Evolutionary conservation across 495 filamentous ascomycete genomes (phyloP).

Genomic region (Rhypophila decipiens): DNA sequence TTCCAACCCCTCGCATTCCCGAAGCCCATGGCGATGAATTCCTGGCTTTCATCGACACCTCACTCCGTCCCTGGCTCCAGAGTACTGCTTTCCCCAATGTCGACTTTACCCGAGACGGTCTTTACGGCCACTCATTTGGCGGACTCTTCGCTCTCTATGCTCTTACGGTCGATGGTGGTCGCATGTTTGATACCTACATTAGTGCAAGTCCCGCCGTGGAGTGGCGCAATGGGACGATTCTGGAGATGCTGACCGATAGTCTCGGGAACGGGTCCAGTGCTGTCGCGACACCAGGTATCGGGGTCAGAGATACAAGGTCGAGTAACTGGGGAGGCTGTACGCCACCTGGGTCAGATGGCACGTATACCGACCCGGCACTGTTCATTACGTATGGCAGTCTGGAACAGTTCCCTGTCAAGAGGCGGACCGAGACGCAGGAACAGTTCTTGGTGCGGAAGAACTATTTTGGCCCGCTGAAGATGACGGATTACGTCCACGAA

Average conservation of each 20-base stretch:
- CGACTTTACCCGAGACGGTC: conserved; percentile 6
- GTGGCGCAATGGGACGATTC: conserved; percentile 8
- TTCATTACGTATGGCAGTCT: conserved; percentile 10
- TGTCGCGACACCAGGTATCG: background rate
- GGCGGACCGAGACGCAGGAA: conserved; percentile 12
- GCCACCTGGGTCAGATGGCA: too few species aligned
- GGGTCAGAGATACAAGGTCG: background rate
- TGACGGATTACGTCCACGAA: conserved; percentile 7
- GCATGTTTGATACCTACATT: conserved; percentile 13
- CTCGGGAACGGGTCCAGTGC: conserved; percentile 9
- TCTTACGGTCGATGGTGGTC: conserved; percentile 1
- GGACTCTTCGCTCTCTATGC: conserved; percentile 11
- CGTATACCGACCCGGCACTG: too few species aligned
- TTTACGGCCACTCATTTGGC: conserved; percentile 13
- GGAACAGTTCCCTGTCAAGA: conserved; percentile 12
- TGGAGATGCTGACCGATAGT: conserved; percentile 4
- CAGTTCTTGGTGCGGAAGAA: conserved; percentile 8
- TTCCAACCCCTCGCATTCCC: conserved; percentile 2
- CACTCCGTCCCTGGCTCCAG: conserved; percentile 11
- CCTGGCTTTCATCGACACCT: conserved; percentile 8
- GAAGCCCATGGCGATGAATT: conserved; percentile 8
- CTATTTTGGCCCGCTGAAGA: conserved; percentile 1
- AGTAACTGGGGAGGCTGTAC: too few species aligned
- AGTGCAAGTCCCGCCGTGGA: conserved; percentile 7
- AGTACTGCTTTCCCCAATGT: conserved; percentile 8